Evolutionary conservation across 2,329 filamentous ascomycete genomes (phyloP).

Genomic region (Madurella mycetomatis): DNA sequence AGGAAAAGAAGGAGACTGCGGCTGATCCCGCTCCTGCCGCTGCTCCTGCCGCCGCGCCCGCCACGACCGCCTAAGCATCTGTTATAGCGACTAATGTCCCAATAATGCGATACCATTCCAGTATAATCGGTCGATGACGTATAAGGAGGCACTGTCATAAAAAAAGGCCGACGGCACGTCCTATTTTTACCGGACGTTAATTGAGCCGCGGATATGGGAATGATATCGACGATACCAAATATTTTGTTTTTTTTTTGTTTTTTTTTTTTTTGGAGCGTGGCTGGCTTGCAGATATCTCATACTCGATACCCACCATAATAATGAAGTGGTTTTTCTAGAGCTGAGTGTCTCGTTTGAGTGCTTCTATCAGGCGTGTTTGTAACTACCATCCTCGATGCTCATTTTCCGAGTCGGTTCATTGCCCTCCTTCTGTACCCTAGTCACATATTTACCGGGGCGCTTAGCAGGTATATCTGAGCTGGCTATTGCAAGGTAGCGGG

Average conservation of each 20-base stretch:
- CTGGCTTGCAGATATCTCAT: conserved; percentile 16
- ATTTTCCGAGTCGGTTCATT: no score
- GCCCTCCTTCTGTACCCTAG: no score
- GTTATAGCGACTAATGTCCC: background rate
- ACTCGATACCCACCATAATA: conserved; percentile 17
- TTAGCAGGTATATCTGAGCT: no score
- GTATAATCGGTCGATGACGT: background rate
- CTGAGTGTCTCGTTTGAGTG: background rate
- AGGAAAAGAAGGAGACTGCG: conserved; percentile 24
- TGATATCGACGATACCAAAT: conserved; percentile 22
- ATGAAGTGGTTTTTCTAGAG: background rate
- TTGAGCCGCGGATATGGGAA: conserved; percentile 3
- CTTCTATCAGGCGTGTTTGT: no score
- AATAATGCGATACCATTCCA: background rate
- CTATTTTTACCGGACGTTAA: conserved; percentile 4
- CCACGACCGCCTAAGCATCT: background rate
- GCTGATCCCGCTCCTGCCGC: conserved; percentile 18
- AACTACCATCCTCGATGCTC: background rate
- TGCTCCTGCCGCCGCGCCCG: conserved; percentile 17
- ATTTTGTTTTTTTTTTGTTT: conserved; percentile 12
- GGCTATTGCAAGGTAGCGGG: no score
- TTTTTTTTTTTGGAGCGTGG: conserved; percentile 11
- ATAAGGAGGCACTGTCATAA: background rate
- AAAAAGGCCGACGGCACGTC: background rate
- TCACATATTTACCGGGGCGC: no score